A percentile compares a stretch with the other conserved stretches of the same genome.
Evolutionary conservation across 176 grass and related monocot species (phyloP).

Genomic region (Aegilops speltoides): DNA sequence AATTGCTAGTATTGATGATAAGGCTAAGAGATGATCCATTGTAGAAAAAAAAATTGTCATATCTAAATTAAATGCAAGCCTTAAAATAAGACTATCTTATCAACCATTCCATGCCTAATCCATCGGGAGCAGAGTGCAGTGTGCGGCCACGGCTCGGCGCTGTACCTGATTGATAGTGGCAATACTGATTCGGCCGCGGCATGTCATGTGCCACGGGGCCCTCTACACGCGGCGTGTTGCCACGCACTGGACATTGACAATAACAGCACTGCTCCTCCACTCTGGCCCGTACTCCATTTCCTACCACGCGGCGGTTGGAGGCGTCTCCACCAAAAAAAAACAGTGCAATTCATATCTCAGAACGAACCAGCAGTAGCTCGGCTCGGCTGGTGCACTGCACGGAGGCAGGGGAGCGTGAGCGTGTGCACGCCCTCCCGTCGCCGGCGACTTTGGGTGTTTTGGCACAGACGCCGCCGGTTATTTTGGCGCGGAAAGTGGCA

Average conservation of each 20-base stretch:
- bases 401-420: neutral
- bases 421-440: neutral
- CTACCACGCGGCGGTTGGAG: neutral
- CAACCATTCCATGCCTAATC: too few relatives aligned
- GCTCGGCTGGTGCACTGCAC: neutral
- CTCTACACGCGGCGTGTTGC: neutral
- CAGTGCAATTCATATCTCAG: neutral
- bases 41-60: too few relatives aligned
- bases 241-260: neutral
- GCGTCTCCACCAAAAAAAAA: neutral
- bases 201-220: neutral
- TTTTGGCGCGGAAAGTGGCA: neutral
- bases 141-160: too few relatives aligned
- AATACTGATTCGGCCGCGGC: neutral
- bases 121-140: too few relatives aligned
- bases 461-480: neutral
- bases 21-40: too few relatives aligned
- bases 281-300: neutral
- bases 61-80: too few relatives aligned
- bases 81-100: too few relatives aligned
- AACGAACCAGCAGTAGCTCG: neutral
- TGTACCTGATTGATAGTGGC: too few relatives aligned
- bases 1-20: too few relatives aligned
- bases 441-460: neutral
- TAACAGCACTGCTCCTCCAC: neutral